phyloP scores from a whole-genome alignment of 192 early-diverging fungal genomes.

The Coemansia sp. region DNA sequence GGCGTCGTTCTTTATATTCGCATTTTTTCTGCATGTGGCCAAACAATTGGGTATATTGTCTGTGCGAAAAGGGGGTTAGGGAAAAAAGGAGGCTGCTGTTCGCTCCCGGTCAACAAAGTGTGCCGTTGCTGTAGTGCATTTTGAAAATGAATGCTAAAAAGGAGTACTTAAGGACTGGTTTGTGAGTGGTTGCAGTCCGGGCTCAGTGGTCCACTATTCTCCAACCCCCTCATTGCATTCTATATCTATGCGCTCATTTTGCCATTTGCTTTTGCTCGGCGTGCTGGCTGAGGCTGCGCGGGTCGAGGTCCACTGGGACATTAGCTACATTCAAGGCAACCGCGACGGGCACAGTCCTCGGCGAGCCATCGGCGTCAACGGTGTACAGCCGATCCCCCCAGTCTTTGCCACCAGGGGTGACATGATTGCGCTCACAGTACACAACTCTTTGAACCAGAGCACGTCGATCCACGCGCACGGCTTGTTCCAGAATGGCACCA shows the following conservation, averaged over 20 bases:
- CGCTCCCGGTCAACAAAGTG: too few relatives aligned
- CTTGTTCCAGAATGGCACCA: conserved; percentile 67
- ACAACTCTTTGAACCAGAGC: conserved; percentile 52
- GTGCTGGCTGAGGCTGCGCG: background rate
- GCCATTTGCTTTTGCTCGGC: background rate
- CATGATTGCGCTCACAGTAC: conserved; percentile 18
- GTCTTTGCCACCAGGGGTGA: conserved; percentile 11
- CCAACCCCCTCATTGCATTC: too few relatives aligned
- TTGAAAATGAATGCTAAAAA: too few relatives aligned
- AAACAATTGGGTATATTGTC: too few relatives aligned
- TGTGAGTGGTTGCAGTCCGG: too few relatives aligned
- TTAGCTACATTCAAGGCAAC: conserved; percentile 56
- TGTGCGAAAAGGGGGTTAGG: too few relatives aligned
- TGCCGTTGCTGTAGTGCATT: too few relatives aligned
- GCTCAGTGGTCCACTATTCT: too few relatives aligned
- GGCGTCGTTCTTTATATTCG: background rate
- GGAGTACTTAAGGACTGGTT: too few relatives aligned
- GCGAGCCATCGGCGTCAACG: conserved; percentile 61
- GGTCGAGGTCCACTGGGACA: conserved; percentile 55
- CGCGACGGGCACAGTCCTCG: conserved; percentile 60
- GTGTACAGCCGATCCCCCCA: conserved; percentile 51
- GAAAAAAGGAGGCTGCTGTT: too few relatives aligned
- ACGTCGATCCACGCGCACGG: conserved; percentile 75
- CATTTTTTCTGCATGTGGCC: too few relatives aligned
- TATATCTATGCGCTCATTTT: too few relatives aligned